Evolutionary conservation across 257 asterid genomes (phyloP).

Genomic region (Solanum sejunctum): DNA sequence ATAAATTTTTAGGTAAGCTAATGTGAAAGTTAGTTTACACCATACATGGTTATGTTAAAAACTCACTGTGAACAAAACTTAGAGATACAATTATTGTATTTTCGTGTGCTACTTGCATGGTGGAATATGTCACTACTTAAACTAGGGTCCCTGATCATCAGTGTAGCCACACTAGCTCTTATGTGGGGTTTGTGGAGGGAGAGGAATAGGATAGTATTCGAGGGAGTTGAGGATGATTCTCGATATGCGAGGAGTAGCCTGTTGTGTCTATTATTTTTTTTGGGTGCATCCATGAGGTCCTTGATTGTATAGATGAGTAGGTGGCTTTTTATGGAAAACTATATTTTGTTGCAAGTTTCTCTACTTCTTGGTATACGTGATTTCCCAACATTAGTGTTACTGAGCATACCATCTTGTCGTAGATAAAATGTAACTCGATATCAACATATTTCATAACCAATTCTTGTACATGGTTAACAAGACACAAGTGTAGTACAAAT

Average conservation of each 20-base stretch:
- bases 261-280: not conserved
- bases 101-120: not conserved
- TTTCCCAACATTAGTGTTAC: not conserved
- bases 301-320: not conserved
- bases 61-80: not conserved
- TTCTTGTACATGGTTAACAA: not conserved
- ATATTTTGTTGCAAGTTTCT: not conserved
- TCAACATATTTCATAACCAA: not conserved
- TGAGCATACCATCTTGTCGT: not conserved
- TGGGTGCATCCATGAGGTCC: not conserved
- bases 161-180: not conserved
- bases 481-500: not conserved
- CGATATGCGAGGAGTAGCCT: not conserved
- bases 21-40: not conserved
- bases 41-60: not conserved
- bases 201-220: not conserved
- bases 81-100: not conserved
- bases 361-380: not conserved
- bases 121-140: not conserved
- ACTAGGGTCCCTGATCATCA: not conserved
- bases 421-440: not conserved
- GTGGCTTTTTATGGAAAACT: not conserved
- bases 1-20: not conserved
- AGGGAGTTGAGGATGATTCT: not conserved
- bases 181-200: not conserved